These are phyloP conservation scores for Sphagnurus paluster DNA, from an alignment of 1,284 basidiomycete genomes.

Conservation along the genomic window DNA sequence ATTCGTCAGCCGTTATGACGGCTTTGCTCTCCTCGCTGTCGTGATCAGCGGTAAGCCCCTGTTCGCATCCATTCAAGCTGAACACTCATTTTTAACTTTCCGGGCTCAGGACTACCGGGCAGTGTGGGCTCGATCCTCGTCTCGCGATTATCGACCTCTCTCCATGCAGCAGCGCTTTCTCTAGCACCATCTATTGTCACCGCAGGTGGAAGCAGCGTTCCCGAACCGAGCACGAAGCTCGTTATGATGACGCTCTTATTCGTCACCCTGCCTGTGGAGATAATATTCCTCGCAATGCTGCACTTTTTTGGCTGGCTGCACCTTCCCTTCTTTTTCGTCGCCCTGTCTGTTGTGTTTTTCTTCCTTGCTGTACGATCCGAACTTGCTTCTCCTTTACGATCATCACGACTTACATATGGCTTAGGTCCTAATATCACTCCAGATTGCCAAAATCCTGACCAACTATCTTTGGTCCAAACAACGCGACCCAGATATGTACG, in stretches of 20 bases:
- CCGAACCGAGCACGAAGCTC: conserved; percentile 47
- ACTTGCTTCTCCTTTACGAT: neutral
- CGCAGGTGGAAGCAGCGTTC: conserved; percentile 3
- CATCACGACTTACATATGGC: neutral
- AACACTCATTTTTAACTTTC: conserved; percentile 1
- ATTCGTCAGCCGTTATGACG: conserved; percentile 85
- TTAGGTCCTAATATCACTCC: conserved; percentile 72
- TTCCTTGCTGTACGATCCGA: conserved; percentile 64
- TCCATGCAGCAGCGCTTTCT: conserved; percentile 63
- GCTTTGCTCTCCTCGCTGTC: conserved; percentile 86
- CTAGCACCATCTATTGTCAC: conserved; percentile 16
- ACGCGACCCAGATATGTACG: conserved; percentile 93
- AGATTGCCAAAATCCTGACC: conserved; percentile 71
- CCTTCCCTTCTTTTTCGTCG: conserved; percentile 65
- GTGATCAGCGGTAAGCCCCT: conserved; percentile 76
- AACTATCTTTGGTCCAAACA: conserved; percentile 80
- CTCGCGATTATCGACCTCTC: conserved; percentile 84
- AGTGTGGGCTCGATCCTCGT: conserved; percentile 91
- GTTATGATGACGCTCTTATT: conserved; percentile 69
- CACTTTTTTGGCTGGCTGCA: conserved; percentile 75
- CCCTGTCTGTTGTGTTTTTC: conserved; percentile 69
- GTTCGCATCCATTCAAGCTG: conserved; percentile 1
- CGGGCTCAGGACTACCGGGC: conserved; percentile 69
- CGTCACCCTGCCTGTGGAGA: conserved; percentile 77
- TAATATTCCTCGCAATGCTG: conserved; percentile 70